Conservation (phyloP, 2,329 filamentous ascomycete species). For the Mariannaea sp. region DNA sequence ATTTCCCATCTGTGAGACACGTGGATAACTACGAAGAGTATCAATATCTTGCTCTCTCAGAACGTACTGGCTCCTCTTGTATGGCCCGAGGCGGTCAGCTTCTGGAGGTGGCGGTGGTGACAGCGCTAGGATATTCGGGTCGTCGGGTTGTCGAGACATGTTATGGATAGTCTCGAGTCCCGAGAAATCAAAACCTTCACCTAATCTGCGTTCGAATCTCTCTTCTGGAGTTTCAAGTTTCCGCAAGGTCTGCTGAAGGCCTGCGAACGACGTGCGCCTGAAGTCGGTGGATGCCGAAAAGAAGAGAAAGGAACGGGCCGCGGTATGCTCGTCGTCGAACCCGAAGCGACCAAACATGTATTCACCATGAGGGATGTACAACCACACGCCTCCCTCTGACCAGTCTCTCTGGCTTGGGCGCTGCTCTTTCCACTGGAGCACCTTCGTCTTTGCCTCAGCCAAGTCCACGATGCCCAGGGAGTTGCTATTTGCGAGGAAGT, state of each 20-base stretch:
- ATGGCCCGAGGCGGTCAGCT: no score
- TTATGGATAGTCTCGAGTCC: no score
- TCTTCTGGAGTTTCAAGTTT: not conserved
- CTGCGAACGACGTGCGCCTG: not conserved
- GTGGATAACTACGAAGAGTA: no score
- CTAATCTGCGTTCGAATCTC: not conserved
- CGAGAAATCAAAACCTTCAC: not conserved
- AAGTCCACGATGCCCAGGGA: not conserved
- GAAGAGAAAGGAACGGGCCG: not conserved
- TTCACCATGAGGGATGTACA: not conserved
- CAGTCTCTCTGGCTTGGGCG: not conserved
- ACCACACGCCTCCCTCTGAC: not conserved
- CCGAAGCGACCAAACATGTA: not conserved
- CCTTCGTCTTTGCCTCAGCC: not conserved
- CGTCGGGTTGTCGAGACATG: no score
- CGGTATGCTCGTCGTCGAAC: not conserved
- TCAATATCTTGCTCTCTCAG: no score
- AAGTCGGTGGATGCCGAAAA: not conserved
- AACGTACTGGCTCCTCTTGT: no score
- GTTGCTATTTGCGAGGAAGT: not conserved
- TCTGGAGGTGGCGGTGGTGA: no score
- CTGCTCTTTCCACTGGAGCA: not conserved
- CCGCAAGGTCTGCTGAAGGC: not conserved
- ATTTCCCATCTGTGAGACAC: no score
- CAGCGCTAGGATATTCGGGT: no score